Evolutionary conservation across 768 basidiomycete species (phyloP).

Genomic region (Gloeopeniophorella convolvens): DNA sequence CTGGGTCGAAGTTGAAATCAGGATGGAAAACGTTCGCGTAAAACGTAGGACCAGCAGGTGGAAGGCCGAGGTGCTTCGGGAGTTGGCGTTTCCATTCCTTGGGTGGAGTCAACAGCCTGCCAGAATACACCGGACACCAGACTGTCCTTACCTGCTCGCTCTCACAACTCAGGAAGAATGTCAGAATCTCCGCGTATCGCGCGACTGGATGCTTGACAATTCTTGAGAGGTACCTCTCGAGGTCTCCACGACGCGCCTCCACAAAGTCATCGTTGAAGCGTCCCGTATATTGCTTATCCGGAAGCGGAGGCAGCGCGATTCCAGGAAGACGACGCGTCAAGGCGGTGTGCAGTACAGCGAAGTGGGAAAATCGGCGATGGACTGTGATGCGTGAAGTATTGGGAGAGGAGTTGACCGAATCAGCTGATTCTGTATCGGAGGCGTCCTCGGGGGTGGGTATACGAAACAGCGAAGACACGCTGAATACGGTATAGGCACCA

Average conservation of each 20-base stretch:
- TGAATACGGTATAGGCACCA: constrained; percentile 70
- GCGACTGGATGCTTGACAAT: constrained; percentile 72
- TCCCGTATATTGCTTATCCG: constrained; percentile 80
- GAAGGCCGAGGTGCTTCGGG: constrained; percentile 52
- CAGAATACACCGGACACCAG: background rate
- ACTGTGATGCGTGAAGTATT: constrained; percentile 61
- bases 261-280: constrained; percentile 78
- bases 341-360: constrained; percentile 69
- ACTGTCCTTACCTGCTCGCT: constrained; percentile 54
- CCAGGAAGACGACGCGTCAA: constrained; percentile 65
- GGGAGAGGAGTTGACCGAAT: constrained; percentile 23
- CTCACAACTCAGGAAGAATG: constrained; percentile 74
- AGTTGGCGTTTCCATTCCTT: constrained; percentile 70
- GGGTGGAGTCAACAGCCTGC: background rate
- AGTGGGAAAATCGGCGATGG: constrained; percentile 78
- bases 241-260: constrained; percentile 72
- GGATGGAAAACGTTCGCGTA: constrained; percentile 80
- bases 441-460: constrained; percentile 23
- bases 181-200: constrained; percentile 70
- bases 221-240: constrained; percentile 69
- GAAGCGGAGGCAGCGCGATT: constrained; percentile 72
- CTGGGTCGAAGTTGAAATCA: constrained; percentile 72
- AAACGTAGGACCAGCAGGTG: constrained; percentile 68
- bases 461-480: constrained; percentile 67
- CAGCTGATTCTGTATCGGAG: constrained; percentile 21